Base-by-base conservation (phyloP, 225 moss, liverwort and hornwort genomes). In the Lunularia cruciata region DNA sequence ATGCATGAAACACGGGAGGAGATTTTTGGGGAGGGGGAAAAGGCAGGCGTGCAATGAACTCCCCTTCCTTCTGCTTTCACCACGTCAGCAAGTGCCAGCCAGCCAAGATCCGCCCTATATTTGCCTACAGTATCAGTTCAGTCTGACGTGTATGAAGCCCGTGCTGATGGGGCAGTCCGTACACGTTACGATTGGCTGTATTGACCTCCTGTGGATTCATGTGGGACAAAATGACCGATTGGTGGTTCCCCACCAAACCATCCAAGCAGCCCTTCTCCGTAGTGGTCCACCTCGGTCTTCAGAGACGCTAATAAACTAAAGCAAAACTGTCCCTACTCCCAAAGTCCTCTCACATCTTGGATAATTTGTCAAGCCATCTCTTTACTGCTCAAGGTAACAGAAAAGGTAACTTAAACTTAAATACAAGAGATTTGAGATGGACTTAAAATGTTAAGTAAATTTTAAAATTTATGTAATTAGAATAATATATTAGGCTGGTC, bases 41-140 rank as follows among this genome's bases (percentile, higher is more conserved):
- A 48, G 48, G 48, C n/a, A 48, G 48, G 48, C 48, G 48, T 48
- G 48, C 48, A 48, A 48, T 48, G 48, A 48, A 48, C 48, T n/a
- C 18, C 48, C 48, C 15, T 48, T 19, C 19, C 48, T 20, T 48
- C 48, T 48, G n/a, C 48, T 48, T 48, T n/a, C 14, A 48, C 18
- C 48, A 48, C 48, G 48, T 48, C 48, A 48, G 48, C 48, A 8
- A 18, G 18, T 48, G 48, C 48, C 48, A 48, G 48, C 48, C 48
- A 18, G 48, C 15, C n/a, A 18, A 48, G 48, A 48, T 48, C 48
- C 48, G 15, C 48, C 19, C 48, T 48, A 48, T 48, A 18, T n/a
- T 48, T n/a, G 14, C 48, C 5, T n/a, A 48, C 15, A 6, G 48
- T 48, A 48, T 48, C 6, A 8, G 0, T 48, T 48, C 48, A 48